Percentiles rank a stretch among this genome's conserved stretches.
phyloP scores from a whole-genome alignment of 768 basidiomycete species.

The Calocybe gangraenosa region DNA sequence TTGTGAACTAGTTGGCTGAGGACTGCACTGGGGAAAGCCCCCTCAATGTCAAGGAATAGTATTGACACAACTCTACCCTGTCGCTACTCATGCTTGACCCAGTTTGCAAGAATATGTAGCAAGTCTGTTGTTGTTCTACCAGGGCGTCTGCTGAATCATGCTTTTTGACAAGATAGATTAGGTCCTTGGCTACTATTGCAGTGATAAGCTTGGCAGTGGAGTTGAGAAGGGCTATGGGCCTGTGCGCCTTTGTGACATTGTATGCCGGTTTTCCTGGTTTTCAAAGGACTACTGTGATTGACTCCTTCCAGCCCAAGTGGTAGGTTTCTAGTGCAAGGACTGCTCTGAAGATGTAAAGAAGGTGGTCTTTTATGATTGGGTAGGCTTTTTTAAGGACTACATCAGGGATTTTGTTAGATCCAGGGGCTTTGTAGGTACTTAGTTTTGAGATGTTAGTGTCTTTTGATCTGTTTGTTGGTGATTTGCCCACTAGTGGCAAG shows the following conservation, averaged over 20 bases:
- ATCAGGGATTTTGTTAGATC: constrained; percentile 25
- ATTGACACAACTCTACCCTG: constrained; percentile 16
- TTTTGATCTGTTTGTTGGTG: constrained; percentile 12
- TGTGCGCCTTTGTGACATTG: constrained; percentile 24
- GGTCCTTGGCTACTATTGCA: constrained; percentile 17
- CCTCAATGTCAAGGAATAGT: constrained; percentile 27
- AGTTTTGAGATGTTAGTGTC: constrained; percentile 22
- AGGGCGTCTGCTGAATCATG: constrained; percentile 24
- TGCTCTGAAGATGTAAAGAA: constrained; percentile 25
- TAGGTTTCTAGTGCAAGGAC: constrained; percentile 21
- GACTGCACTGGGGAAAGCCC: constrained; percentile 21
- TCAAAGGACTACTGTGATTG: constrained; percentile 24
- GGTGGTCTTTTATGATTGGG: constrained; percentile 17
- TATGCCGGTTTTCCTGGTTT: constrained; percentile 35
- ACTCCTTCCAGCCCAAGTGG: constrained; percentile 20
- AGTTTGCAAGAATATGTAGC: constrained; percentile 24
- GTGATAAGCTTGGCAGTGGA: constrained; percentile 17
- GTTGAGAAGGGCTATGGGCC: constrained; percentile 30
- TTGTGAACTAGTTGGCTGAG: constrained; percentile 17
- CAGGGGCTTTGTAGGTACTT: constrained; percentile 29
- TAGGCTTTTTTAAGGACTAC: constrained; percentile 23
- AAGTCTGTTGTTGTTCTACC: constrained; percentile 27
- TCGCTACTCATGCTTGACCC: constrained; percentile 32
- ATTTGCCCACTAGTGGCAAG: constrained; percentile 1
- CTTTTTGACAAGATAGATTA: constrained; percentile 13